Conservation (phyloP, 2,329 filamentous ascomycete genomes). For the Cordyceps tenuipes region DNA sequence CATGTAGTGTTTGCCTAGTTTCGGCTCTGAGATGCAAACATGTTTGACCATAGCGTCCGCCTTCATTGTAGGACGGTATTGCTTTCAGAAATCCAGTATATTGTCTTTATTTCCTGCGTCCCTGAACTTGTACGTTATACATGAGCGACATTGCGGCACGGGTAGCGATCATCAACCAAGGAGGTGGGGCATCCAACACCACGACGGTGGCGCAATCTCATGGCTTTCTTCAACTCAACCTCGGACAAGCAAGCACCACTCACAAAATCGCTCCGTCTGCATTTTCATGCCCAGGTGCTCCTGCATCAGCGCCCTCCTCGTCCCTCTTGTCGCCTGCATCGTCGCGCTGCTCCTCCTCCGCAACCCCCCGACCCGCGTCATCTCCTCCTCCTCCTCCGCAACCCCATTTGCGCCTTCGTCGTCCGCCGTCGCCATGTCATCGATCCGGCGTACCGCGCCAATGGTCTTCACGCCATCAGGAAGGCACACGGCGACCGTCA, state of each 20-base stretch:
- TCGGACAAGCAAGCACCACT: background rate
- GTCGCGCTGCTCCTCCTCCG: background rate
- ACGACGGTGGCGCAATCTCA: background rate
- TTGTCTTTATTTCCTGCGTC: too few species aligned
- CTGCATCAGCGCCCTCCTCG: background rate
- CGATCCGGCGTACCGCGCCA: constrained; percentile 33
- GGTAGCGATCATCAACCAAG: too few species aligned
- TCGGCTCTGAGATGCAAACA: background rate
- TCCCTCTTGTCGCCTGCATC: background rate
- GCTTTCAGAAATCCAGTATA: too few species aligned
- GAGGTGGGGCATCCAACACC: background rate
- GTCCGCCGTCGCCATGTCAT: constrained; percentile 15
- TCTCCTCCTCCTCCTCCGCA: too few species aligned
- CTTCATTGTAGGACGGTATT: too few species aligned
- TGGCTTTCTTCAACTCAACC: background rate
- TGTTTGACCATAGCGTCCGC: background rate
- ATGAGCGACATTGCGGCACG: too few species aligned
- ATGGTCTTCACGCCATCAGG: constrained; percentile 71
- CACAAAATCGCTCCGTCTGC: background rate
- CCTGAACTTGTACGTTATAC: too few species aligned
- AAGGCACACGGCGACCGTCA: constrained; percentile 87
- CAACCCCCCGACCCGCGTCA: background rate
- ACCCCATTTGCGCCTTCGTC: background rate
- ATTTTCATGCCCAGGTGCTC: background rate
- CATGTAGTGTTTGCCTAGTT: background rate